Base-by-base conservation (phyloP, 169 alveolate species). In the Plasmodium coatneyi region DNA sequence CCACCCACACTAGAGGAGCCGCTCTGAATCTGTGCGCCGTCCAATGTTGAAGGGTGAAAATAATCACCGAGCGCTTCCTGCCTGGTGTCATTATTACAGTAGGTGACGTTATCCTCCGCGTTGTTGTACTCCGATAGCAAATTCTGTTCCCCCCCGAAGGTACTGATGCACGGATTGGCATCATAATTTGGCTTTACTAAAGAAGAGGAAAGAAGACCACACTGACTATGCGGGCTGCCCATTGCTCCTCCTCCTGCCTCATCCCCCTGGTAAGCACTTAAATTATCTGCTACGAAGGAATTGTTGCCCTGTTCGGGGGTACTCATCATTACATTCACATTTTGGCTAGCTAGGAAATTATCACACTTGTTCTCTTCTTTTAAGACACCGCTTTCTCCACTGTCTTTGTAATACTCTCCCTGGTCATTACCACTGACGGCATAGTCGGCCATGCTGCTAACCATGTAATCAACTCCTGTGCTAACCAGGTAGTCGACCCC, bases 81-180 rank as follows among this genome's bases (percentile, higher is more conserved):
- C 52, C 39, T 3, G 30, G 28, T 52, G 39, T 76, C 54, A 66
- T 22, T 66, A 87, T 56, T 79, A 79, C 60, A 56, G 71, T 87
- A 87, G 6, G 72, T 76, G 36, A 87, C 49, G 28, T 87, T 79
- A 76, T 87, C 93, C 72, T 87, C 93, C 46, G 93, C 89, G 71
- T 79, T 87, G 74, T 87, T 87, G 81, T 87, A 87, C 34, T 79
- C 81, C 3, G 93, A 52, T 4, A 87, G 34, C 34, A 87, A 60
- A 78, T 87, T 87, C n/a, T 19, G 30, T 28, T 39, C 36, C 9
- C 74, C 71, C 28, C 60, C 76, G 34, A 71, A 16, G 60, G 2
- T 41, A 25, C 49, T 54, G 16, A 80, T 25, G 34, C 32, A 22
- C 14, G 52, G 22, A 84, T 84, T 34, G 71, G 34, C 49, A 43